Evolutionary conservation across 495 filamentous ascomycete genomes (phyloP), one percentile per base, ranked within the genome.

Genomic region (Evansstolkia leycettana): DNA sequence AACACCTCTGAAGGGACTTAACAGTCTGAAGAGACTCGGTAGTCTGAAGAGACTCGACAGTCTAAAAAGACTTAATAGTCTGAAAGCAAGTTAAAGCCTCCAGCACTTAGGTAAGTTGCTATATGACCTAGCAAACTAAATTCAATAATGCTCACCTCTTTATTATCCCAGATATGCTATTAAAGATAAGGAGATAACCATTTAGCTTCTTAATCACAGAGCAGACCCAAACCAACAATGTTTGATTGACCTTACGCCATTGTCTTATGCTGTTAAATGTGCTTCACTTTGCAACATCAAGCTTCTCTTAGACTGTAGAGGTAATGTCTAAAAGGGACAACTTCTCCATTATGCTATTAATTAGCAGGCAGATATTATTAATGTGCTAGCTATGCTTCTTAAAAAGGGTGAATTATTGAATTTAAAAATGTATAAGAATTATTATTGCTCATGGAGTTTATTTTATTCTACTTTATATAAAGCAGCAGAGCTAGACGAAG

Each of bases 201-300:
- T 8, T 13, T 54, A 47, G 51, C 31, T 51, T 33, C 44, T 51
- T 10, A 45, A 48, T 34, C 47, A 48, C 31, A 42, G 42, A 15
- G 51, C 51, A 4, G 29, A 54, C 33, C 47, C 45, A 0, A 51
- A 51, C 37, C 2, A n/a, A 11, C 39, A 15, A 34, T 48, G 49
- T 26, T 27, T 25, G 2, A 32, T 48, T 7, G 37, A 48, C 24
- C 31, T 24, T n/a, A 48, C 48, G 0, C 39, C 42, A 27, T 26
- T 52, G 3, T 50, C 43, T 9, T 40, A 27, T 24, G 47, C 47
- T 20, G 43, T 44, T 19, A n/a, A 36, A 14, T 6, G 25, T 33
- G 42, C 40, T 2, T 28, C 35, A 10, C 11, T 42, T 3, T 16
- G n/a, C 11, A 29, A 28, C 6, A 41, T 50, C 37, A 13, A 41